A percentile compares a stretch with the other conserved stretches of the same genome.
phyloP scores from a whole-genome alignment of 116 monocot species.

The Zostera marina region DNA sequence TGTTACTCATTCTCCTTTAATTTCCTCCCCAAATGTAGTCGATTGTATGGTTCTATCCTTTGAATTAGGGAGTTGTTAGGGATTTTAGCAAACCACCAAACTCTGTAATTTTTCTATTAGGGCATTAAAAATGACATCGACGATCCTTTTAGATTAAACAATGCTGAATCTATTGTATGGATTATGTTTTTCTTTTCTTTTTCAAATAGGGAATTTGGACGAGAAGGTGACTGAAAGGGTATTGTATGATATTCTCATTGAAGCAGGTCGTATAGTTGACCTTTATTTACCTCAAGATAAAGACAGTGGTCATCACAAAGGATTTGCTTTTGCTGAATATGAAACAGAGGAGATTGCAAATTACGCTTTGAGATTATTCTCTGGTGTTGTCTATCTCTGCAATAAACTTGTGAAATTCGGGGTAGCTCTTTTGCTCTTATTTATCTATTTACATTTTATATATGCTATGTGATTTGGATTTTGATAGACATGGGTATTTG shows the following conservation, averaged over 20 bases:
- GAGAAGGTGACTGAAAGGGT: constrained; percentile 78
- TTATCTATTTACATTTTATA: no score
- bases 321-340: constrained; percentile 91
- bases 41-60: background rate
- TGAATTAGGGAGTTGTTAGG: background rate
- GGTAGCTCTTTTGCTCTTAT: constrained; percentile 59
- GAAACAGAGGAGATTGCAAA: constrained; percentile 81
- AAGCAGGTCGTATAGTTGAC: constrained; percentile 81
- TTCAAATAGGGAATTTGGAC: constrained; percentile 81
- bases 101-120: no score
- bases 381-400: constrained; percentile 76
- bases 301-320: constrained; percentile 64
- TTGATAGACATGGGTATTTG: no score
- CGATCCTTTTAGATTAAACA: background rate
- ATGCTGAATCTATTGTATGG: constrained; percentile 2
- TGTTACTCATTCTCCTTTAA: no score
- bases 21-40: no score
- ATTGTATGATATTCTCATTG: constrained; percentile 92
- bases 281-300: constrained; percentile 76
- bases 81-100: no score
- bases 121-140: background rate
- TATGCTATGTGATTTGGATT: no score
- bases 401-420: constrained; percentile 70
- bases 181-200: no score
- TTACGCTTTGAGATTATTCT: constrained; percentile 83